Evolutionary conservation across 495 filamentous ascomycete genomes (phyloP).

Genomic region (Penicillium canariense): DNA sequence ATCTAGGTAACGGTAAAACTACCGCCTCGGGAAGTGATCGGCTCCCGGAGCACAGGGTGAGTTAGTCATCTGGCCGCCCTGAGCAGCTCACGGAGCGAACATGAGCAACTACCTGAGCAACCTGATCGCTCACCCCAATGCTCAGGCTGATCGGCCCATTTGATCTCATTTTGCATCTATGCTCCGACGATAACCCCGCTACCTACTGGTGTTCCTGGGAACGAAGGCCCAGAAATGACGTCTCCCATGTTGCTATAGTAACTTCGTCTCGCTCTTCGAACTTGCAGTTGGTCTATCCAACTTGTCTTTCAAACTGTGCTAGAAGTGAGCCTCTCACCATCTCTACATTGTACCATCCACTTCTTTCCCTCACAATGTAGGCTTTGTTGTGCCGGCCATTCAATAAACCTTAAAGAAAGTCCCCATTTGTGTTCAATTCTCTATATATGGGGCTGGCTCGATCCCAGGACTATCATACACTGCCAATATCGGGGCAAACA

Average conservation of each 20-base stretch:
- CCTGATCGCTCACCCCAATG: slow-evolving; percentile 13
- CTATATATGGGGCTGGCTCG: background rate
- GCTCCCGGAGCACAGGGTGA: background rate
- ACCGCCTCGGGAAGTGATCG: background rate
- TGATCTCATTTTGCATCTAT: slow-evolving; percentile 1
- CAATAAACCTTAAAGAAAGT: background rate
- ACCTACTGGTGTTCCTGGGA: slow-evolving; percentile 7
- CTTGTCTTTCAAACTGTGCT: background rate
- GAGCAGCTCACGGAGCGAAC: slow-evolving; percentile 1
- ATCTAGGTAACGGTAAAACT: background rate
- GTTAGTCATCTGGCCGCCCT: slow-evolving; percentile 1
- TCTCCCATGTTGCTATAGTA: slow-evolving; percentile 8
- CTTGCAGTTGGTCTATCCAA: background rate
- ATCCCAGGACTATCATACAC: background rate
- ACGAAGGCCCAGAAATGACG: background rate
- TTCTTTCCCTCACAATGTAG: background rate
- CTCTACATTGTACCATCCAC: background rate
- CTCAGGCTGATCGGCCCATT: slow-evolving; percentile 8
- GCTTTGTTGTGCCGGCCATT: background rate
- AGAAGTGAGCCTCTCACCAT: background rate
- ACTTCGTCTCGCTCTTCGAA: slow-evolving; percentile 2
- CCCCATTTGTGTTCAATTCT: background rate
- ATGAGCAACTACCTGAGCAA: slow-evolving; percentile 5
- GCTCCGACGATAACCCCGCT: slow-evolving; percentile 8
- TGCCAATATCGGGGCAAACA: background rate